Evolutionary conservation across 1,139 yeast species (phyloP).

Genomic region (Pichia sp.): DNA sequence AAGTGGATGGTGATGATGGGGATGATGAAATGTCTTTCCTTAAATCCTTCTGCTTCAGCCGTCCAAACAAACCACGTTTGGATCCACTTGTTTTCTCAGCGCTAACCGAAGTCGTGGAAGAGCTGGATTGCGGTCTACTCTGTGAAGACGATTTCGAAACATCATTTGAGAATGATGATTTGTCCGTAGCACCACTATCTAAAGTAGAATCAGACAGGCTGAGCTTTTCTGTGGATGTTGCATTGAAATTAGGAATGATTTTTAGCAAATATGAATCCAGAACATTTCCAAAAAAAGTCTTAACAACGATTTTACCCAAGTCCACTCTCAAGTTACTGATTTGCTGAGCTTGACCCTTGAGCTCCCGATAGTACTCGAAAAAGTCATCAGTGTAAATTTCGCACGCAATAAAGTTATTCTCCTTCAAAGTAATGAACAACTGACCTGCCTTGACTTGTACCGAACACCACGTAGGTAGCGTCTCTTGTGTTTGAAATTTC

Average conservation of each 20-base stretch:
- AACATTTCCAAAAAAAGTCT: constrained; percentile 45
- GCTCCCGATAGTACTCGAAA: constrained; percentile 41
- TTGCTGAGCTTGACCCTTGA: background rate
- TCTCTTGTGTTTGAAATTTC: constrained; percentile 62
- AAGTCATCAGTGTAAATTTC: constrained; percentile 85
- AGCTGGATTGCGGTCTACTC: background rate
- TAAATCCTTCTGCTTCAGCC: constrained; percentile 9
- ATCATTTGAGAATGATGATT: background rate
- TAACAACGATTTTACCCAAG: constrained; percentile 53
- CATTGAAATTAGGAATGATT: background rate
- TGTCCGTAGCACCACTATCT: background rate
- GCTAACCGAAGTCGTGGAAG: background rate
- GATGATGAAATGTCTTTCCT: constrained; percentile 2
- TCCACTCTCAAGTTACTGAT: constrained; percentile 40
- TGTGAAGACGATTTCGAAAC: background rate
- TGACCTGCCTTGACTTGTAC: constrained; percentile 84
- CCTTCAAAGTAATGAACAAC: constrained; percentile 60
- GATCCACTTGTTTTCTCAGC: constrained; percentile 5
- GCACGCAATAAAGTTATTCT: constrained; percentile 50
- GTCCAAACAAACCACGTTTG: constrained; percentile 16
- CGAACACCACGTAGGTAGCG: constrained; percentile 85
- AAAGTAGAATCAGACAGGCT: background rate
- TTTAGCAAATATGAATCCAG: background rate
- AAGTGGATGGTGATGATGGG: background rate
- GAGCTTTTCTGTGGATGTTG: background rate